Evolutionary conservation across 1,284 basidiomycete genomes (phyloP).

Genomic region (Gymnopus androsaceus): DNA sequence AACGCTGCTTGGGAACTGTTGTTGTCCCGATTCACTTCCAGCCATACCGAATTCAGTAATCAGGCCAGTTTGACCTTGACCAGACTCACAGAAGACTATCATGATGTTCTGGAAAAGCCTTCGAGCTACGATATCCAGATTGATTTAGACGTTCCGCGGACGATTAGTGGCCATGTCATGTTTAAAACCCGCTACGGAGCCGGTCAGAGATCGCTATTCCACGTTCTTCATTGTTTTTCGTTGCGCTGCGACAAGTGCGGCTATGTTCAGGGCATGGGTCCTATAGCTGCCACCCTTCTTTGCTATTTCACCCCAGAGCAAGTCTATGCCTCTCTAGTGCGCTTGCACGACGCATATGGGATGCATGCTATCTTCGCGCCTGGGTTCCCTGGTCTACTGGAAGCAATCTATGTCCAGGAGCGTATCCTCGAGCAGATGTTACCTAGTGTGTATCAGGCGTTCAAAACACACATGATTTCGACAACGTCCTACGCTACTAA

Average conservation of each 20-base stretch:
- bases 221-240: slow-evolving; percentile 92
- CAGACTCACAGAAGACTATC: slow-evolving; percentile 57
- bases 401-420: slow-evolving; percentile 94
- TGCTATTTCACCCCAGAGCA: slow-evolving; percentile 92
- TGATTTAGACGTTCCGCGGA: slow-evolving; percentile 96
- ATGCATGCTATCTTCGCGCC: slow-evolving; percentile 91
- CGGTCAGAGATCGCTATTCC: slow-evolving; percentile 92
- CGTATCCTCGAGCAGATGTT: slow-evolving; percentile 81
- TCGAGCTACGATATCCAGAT: slow-evolving; percentile 95
- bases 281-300: slow-evolving; percentile 91
- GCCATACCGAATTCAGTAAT: background rate
- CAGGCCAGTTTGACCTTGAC: slow-evolving; percentile 37
- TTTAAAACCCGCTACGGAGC: slow-evolving; percentile 96
- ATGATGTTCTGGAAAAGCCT: slow-evolving; percentile 70
- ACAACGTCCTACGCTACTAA: slow-evolving; percentile 96
- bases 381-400: slow-evolving; percentile 94
- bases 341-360: slow-evolving; percentile 85
- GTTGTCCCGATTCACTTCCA: slow-evolving; percentile 50
- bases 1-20: slow-evolving; percentile 89
- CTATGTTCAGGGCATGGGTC: slow-evolving; percentile 99
- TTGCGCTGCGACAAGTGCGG: slow-evolving; percentile 86
- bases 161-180: slow-evolving; percentile 92
- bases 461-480: slow-evolving; percentile 86
- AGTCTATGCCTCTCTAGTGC: slow-evolving; percentile 82
- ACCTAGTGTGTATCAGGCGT: slow-evolving; percentile 85